These are phyloP conservation scores for Colletotrichum sp. DNA, from an alignment of 2,329 filamentous ascomycete genomes.

Conservation along the genomic window DNA sequence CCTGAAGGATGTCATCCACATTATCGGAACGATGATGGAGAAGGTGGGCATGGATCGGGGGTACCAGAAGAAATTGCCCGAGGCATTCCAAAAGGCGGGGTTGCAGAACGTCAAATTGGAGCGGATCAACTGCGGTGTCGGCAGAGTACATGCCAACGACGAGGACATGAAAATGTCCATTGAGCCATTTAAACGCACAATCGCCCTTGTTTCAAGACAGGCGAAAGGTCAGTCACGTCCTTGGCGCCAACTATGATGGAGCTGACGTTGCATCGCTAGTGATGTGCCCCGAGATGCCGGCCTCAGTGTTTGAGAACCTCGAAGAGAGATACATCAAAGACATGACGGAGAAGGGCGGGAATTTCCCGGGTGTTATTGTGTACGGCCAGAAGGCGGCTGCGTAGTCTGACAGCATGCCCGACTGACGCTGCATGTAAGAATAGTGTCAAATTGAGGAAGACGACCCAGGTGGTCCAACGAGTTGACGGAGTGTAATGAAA, in stretches of 20 bases:
- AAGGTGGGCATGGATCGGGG: background rate
- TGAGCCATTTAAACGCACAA: background rate
- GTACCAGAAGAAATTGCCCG: background rate
- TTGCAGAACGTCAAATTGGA: background rate
- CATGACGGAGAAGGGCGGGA: slow-evolving; percentile 7
- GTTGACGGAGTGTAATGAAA: background rate
- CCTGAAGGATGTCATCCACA: background rate
- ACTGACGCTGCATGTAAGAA: background rate
- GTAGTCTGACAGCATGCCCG: background rate
- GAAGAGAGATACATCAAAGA: slow-evolving; percentile 9
- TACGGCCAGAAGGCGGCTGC: background rate
- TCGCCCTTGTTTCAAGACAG: background rate
- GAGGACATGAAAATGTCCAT: background rate
- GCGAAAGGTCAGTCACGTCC: background rate
- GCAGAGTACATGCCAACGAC: background rate
- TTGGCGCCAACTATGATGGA: too few species aligned
- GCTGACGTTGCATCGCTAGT: background rate
- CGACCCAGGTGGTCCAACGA: background rate
- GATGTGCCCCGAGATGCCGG: background rate
- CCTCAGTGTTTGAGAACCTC: background rate
- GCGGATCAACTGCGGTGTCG: background rate
- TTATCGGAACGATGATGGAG: slow-evolving; percentile 2
- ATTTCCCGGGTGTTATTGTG: background rate
- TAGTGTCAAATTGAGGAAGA: background rate
- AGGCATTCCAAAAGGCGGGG: background rate